Evolutionary conservation across 2,329 filamentous ascomycete genomes (phyloP).

Genomic region (Capronia coronata): DNA sequence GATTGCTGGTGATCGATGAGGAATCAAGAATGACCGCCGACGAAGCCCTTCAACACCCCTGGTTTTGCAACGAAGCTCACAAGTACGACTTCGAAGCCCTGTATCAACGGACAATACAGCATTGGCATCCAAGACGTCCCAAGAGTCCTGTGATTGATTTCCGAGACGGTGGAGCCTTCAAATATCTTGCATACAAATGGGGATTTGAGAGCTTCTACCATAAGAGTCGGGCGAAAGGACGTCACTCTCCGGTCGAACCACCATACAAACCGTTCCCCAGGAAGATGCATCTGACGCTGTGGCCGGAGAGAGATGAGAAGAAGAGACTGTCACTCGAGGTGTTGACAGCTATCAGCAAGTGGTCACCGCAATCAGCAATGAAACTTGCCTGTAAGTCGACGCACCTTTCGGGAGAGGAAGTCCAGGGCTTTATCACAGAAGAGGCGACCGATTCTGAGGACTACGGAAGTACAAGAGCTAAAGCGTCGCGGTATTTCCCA

Average conservation of each 20-base stretch:
- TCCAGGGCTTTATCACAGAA: not conserved
- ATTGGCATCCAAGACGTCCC: constrained; percentile 44
- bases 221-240: constrained; percentile 7
- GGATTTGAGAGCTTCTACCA: constrained; percentile 9
- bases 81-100: constrained; percentile 43
- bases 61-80: constrained; percentile 51
- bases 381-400: not conserved
- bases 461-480: not conserved
- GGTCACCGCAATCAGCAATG: constrained; percentile 3
- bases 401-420: not conserved
- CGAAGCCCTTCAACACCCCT: constrained; percentile 49
- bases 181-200: constrained; percentile 8
- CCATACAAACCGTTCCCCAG: constrained; percentile 30
- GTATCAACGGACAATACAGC: constrained; percentile 44
- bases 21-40: constrained; percentile 46
- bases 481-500: not conserved
- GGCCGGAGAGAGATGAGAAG: constrained; percentile 11
- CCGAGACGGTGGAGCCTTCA: constrained; percentile 12
- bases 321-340: constrained; percentile 15
- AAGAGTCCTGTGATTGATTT: constrained; percentile 21
- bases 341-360: constrained; percentile 11
- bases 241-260: constrained; percentile 20
- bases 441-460: not conserved
- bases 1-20: constrained; percentile 48
- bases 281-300: constrained; percentile 21